These are phyloP conservation scores for Aspergillus baeticus DNA, from an alignment of 495 filamentous ascomycete species.

Conservation along the genomic window DNA sequence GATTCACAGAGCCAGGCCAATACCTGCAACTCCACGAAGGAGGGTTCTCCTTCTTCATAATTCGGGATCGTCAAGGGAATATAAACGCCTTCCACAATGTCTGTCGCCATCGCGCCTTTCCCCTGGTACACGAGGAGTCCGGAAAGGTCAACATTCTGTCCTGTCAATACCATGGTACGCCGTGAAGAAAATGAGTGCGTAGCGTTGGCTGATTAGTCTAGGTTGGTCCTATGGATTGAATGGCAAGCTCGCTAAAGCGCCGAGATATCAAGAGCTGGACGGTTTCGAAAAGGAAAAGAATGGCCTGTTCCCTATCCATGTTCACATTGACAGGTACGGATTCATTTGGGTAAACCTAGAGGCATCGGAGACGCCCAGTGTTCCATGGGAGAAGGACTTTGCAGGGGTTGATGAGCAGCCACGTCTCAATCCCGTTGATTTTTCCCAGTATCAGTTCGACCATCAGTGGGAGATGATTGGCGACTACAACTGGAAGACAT, in stretches of 20 bases:
- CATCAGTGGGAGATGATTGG: slow-evolving; percentile 44
- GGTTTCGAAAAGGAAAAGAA: slow-evolving; percentile 56
- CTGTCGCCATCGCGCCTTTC: slow-evolving; percentile 56
- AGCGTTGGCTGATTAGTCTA: not conserved
- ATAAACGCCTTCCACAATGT: slow-evolving; percentile 59
- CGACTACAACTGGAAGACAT: slow-evolving; percentile 51
- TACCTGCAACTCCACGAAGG: slow-evolving; percentile 45
- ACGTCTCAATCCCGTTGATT: slow-evolving; percentile 36
- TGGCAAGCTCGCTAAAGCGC: slow-evolving; percentile 57
- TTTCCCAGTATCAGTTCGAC: slow-evolving; percentile 45
- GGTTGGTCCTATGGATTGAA: slow-evolving; percentile 58
- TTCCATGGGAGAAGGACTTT: slow-evolving; percentile 43
- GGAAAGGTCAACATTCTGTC: slow-evolving; percentile 50
- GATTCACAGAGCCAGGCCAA: slow-evolving; percentile 47
- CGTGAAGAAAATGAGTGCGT: too few species aligned
- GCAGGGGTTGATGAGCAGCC: slow-evolving; percentile 34
- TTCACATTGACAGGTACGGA: slow-evolving; percentile 44
- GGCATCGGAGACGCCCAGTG: slow-evolving; percentile 33
- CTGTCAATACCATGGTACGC: slow-evolving; percentile 51
- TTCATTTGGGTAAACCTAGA: slow-evolving; percentile 54
- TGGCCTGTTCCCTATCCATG: slow-evolving; percentile 42
- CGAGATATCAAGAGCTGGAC: slow-evolving; percentile 49
- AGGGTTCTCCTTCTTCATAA: slow-evolving; percentile 48
- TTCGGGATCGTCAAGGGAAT: slow-evolving; percentile 43
- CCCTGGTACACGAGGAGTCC: slow-evolving; percentile 47